A percentile compares a stretch with the other conserved stretches of the same genome.
phyloP scores from a whole-genome alignment of 331 rosid species.

The Stylosanthes scabra region DNA sequence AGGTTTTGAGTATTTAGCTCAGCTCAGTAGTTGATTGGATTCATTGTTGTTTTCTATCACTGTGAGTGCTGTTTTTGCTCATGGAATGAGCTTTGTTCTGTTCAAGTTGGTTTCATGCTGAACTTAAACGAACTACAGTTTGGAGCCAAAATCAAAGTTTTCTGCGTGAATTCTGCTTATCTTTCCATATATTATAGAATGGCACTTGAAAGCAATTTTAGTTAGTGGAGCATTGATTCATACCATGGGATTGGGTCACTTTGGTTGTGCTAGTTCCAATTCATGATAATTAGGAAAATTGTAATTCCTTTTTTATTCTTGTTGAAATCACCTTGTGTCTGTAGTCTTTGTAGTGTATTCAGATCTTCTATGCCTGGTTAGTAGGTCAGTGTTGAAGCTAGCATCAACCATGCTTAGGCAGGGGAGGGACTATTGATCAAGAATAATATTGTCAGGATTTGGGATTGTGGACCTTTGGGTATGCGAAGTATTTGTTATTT shows the following conservation, averaged over 20 bases:
- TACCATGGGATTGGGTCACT: constrained; percentile 11
- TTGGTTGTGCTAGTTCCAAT: background rate
- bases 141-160: no score
- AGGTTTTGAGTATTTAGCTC: constrained; percentile 11
- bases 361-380: no score
- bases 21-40: background rate
- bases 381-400: no score
- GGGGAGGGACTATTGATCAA: background rate
- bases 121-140: no score
- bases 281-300: no score
- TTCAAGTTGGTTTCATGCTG: no score
- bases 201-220: background rate
- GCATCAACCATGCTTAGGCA: no score
- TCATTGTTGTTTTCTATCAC: background rate
- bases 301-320: no score
- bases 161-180: background rate
- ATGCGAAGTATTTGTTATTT: background rate
- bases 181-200: background rate
- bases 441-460: constrained; percentile 15
- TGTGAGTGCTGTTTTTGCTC: background rate
- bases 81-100: no score
- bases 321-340: no score
- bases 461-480: constrained; percentile 8
- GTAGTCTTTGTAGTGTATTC: no score
- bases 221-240: background rate